Evolutionary conservation across 768 basidiomycete species (phyloP).

Genomic region (Lactarius sanguifluus): DNA sequence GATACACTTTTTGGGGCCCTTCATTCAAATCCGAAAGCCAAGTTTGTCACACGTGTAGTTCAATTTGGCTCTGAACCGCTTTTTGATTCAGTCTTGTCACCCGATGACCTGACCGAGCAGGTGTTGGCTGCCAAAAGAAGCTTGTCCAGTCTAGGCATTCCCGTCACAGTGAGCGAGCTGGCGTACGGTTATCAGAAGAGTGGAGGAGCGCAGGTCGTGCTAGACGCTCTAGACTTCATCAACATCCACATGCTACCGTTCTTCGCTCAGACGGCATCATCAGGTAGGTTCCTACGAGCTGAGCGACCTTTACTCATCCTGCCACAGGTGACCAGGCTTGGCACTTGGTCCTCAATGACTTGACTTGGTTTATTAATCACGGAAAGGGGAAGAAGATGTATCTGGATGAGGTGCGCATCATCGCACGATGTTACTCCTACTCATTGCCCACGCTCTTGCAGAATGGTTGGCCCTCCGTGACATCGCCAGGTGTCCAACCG

Average conservation of each 20-base stretch:
- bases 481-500: constrained; percentile 59
- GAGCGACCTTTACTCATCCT: neutral
- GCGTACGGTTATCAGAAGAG: constrained; percentile 46
- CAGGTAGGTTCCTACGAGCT: constrained; percentile 40
- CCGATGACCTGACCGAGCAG: constrained; percentile 50
- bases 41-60: constrained; percentile 62
- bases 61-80: constrained; percentile 76
- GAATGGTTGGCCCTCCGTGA: constrained; percentile 79
- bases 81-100: constrained; percentile 54
- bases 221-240: constrained; percentile 61
- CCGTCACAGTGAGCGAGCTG: constrained; percentile 56
- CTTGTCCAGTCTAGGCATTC: constrained; percentile 54
- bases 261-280: constrained; percentile 57
- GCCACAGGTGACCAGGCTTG: constrained; percentile 54
- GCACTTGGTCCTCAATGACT: constrained; percentile 57
- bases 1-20: constrained; percentile 34
- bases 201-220: constrained; percentile 52
- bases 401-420: constrained; percentile 55
- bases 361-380: constrained; percentile 67
- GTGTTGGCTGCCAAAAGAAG: constrained; percentile 50
- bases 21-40: constrained; percentile 42
- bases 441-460: constrained; percentile 33
- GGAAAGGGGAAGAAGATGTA: constrained; percentile 73
- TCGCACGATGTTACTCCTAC: neutral
- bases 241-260: constrained; percentile 74